Evolutionary conservation across 768 basidiomycete genomes (phyloP), one percentile per base, ranked within the genome.

Genomic region (Inosperma sp.): DNA sequence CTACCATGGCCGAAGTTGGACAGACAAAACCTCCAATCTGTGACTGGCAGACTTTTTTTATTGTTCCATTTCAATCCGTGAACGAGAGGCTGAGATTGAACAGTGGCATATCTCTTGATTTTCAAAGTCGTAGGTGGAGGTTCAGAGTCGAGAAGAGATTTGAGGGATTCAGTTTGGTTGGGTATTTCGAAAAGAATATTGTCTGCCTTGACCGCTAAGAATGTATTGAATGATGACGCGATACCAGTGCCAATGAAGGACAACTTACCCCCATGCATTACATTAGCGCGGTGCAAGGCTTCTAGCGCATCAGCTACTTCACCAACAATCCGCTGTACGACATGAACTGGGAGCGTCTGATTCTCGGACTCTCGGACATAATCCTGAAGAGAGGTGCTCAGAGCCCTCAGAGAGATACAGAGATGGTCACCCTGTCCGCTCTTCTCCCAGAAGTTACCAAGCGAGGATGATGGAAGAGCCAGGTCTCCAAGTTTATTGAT

Each of bases 211-310:
- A 51, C 27, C 8, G 48, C 56, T 57, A 17, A 3, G 21, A 6
- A 35, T 13, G 16, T 13, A 7, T 10, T 21, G 42, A 14, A 14
- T 41, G 39, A 5, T 17, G 23, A 4, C 22, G 17, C 9, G 48
- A 10, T 23, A 16, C 13, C 17, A 34, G 10, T n/a, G n/a, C n/a
- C n/a, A n/a, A 13, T 16, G 27, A 8, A 31, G 5, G 17, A 25
- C 27, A 31, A 12, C 48, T 22, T 47, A 59, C 57, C 54, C 45
- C 54, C 54, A 19, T 59, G 57, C 57, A 59, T 56, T 13, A 59
- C 51, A n/a, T 43, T 37, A 37, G 25, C 51, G 7, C 16, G 29
- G 23, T 59, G 57, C 17, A 56, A 33, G 9, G 33, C 43, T 17
- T 41, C 30, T 5, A 46, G 23, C 0, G 45, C 48, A 7, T 43